Evolutionary conservation across 495 filamentous ascomycete genomes (phyloP).

Genomic region (Hypoxylon intermedium): DNA sequence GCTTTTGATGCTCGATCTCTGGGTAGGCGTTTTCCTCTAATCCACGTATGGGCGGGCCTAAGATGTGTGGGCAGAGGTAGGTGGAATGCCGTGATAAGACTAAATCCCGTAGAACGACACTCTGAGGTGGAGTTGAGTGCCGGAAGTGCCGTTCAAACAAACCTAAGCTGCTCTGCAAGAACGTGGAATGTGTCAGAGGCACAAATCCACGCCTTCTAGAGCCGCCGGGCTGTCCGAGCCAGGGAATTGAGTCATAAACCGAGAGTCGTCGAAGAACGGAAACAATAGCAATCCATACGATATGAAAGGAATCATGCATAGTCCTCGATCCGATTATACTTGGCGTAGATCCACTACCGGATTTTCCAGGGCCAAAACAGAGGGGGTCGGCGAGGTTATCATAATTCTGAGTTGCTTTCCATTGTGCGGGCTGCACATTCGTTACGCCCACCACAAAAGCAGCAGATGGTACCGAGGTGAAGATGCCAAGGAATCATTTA

Average conservation of each 20-base stretch:
- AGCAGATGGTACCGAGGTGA: conserved; percentile 27
- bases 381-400: conserved; percentile 32
- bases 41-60: background rate
- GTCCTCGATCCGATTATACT: conserved; percentile 34
- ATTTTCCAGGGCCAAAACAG: conserved; percentile 31
- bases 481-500: conserved; percentile 61
- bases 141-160: conserved; percentile 48
- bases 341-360: conserved; percentile 36
- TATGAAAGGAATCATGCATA: conserved; percentile 42
- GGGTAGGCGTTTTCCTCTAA: conserved; percentile 15
- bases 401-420: conserved; percentile 33
- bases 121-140: conserved; percentile 27
- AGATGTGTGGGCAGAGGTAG: background rate
- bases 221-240: conserved; percentile 39
- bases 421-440: conserved; percentile 30
- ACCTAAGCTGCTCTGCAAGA: conserved; percentile 15
- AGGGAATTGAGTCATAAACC: conserved; percentile 44
- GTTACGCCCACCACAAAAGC: conserved; percentile 36
- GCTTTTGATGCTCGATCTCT: conserved; percentile 29
- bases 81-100: conserved; percentile 37
- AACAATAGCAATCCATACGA: conserved; percentile 46
- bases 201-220: conserved; percentile 35
- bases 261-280: conserved; percentile 48
- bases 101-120: conserved; percentile 37
- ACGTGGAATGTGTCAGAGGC: conserved; percentile 27